Evolutionary conservation across 495 filamentous ascomycete species (phyloP), one percentile per base, ranked within the genome.

Genomic region (Penicillium canariense): DNA sequence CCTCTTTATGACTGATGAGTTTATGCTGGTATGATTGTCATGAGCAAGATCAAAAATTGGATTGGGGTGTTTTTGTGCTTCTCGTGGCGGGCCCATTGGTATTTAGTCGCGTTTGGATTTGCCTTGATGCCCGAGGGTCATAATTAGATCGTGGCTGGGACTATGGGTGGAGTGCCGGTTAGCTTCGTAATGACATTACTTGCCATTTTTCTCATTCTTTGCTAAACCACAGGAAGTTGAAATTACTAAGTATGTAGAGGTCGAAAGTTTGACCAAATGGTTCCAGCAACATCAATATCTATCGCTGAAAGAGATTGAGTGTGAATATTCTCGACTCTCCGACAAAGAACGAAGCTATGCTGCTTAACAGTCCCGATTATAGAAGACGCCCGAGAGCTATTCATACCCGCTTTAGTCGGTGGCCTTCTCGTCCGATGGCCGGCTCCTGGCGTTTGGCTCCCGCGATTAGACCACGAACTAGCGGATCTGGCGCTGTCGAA

Each of bases 1-100:
- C 27, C 17, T 56, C 11, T 25, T 55, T 52, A 65, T 42, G 52
- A 59, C 27, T 62, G 30, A 65, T 47, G 59, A 62, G 23, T 27
- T 57, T 50, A 65, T 42, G 62, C 35, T 50, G 52, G 23, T 54
- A 65, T 55, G 62, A 65, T 36, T 56, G 17, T 46, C 25, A 62
- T 50, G 59, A 65, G 45, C 34, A 56, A 48, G 18, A 54, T 47
- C 39, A 58, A 61, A 61, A 56, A 49, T 49, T 45, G 36, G 39
- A 27, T 23, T 39, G 34, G 17, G 5, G 26, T 36, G 12, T 30
- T 42, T 14, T 43, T 45, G 17, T 45, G 26, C 27, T 54, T 25
- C 6, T 54, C 26, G 8, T 46, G 31, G 30, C 28, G 32, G 43
- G 31, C 31, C 22, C 25, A 31, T 48, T 49, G 28, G 17, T 35